Evolutionary conservation across 1,284 basidiomycete genomes (phyloP).

Genomic region (Rhodotorula sp.): DNA sequence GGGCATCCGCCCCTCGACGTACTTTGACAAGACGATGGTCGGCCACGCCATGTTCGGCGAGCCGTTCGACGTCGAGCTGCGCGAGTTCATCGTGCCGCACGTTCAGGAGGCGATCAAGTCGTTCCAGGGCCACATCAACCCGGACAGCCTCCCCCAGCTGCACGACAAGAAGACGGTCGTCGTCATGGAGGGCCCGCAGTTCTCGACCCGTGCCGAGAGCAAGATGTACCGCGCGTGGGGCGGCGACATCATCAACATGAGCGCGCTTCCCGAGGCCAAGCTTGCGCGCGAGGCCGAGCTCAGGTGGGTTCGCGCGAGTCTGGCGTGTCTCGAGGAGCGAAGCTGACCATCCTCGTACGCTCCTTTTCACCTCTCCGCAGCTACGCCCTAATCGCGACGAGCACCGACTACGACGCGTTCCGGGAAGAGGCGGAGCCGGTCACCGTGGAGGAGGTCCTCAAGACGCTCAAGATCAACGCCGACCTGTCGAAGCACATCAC

Average conservation of each 20-base stretch:
- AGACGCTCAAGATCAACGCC: constrained; percentile 73
- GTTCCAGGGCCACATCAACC: constrained; percentile 58
- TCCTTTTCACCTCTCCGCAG: constrained; percentile 53
- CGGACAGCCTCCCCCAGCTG: constrained; percentile 53
- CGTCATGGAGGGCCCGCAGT: constrained; percentile 90
- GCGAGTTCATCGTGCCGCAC: constrained; percentile 67
- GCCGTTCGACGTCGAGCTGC: constrained; percentile 58
- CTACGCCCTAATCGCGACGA: constrained; percentile 85
- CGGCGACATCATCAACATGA: constrained; percentile 86
- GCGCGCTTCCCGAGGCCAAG: constrained; percentile 92
- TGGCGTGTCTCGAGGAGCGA: background rate
- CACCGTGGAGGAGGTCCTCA: constrained; percentile 44
- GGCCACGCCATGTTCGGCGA: constrained; percentile 95
- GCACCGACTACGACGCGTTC: constrained; percentile 57
- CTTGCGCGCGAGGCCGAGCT: constrained; percentile 92
- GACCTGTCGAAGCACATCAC: constrained; percentile 58
- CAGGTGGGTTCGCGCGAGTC: constrained; percentile 59
- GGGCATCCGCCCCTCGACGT: constrained; percentile 62
- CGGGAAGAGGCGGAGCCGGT: constrained; percentile 76
- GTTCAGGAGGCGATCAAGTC: constrained; percentile 66
- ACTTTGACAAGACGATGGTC: constrained; percentile 83
- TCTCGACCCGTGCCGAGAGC: constrained; percentile 87
- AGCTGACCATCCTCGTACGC: constrained; percentile 6
- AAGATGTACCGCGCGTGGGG: constrained; percentile 91
- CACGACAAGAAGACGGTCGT: constrained; percentile 83